Conservation (phyloP, 2,329 filamentous ascomycete species). For the Diaporthe citri region DNA sequence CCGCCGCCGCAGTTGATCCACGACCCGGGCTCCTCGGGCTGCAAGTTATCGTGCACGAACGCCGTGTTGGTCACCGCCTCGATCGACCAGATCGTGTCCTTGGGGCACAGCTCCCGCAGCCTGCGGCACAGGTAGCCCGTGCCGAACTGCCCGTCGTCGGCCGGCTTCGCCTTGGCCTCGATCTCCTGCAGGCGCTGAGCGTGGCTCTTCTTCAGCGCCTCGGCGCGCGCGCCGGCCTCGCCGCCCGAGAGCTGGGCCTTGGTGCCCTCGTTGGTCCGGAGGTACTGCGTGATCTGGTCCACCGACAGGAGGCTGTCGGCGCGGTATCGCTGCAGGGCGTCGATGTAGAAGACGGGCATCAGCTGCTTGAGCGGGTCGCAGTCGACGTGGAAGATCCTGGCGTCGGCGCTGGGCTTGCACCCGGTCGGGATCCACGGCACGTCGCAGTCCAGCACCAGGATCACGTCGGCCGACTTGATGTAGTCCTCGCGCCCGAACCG, state of each 20-base stretch:
- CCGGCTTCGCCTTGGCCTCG: constrained; percentile 66
- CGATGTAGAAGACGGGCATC: constrained; percentile 81
- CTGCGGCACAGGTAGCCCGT: constrained; percentile 58
- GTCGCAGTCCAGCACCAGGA: constrained; percentile 88
- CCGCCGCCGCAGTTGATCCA: constrained; percentile 68
- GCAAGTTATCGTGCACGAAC: constrained; percentile 77
- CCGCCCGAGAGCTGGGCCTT: constrained; percentile 55
- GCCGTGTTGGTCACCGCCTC: constrained; percentile 80
- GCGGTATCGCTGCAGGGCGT: constrained; percentile 73
- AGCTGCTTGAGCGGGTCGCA: constrained; percentile 76
- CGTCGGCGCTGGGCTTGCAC: constrained; percentile 65
- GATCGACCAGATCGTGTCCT: constrained; percentile 76
- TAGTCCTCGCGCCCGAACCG: constrained; percentile 80
- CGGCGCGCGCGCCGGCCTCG: constrained; percentile 59
- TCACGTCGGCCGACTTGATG: constrained; percentile 84
- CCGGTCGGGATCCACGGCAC: constrained; percentile 94
- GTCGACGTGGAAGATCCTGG: constrained; percentile 73
- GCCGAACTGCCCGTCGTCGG: constrained; percentile 72
- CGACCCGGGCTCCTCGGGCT: constrained; percentile 65
- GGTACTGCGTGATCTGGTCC: constrained; percentile 75
- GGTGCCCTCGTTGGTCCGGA: constrained; percentile 61
- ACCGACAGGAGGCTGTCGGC: constrained; percentile 75
- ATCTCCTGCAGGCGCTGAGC: constrained; percentile 71
- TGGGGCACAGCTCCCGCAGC: constrained; percentile 53
- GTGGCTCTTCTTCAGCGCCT: constrained; percentile 69